These are phyloP conservation scores for Vaccinium myrtillus DNA, from an alignment of 148 eudicot species.

Conservation along the genomic window DNA sequence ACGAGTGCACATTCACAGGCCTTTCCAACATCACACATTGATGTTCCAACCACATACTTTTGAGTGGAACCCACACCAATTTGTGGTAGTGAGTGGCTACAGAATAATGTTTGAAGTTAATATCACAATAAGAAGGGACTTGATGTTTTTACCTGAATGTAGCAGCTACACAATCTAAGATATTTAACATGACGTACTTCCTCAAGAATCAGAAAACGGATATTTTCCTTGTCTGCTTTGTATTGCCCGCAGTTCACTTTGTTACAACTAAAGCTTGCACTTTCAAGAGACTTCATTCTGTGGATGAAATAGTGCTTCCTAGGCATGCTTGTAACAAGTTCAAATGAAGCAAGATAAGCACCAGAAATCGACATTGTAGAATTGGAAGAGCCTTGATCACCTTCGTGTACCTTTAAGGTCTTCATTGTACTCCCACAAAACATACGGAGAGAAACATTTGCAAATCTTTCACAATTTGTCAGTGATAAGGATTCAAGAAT, in stretches of 20 bases:
- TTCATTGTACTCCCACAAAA: background rate
- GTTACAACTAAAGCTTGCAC: constrained; percentile 11
- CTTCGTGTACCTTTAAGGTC: constrained; percentile 5
- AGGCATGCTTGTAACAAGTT: background rate
- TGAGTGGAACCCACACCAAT: too few species aligned
- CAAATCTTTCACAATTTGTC: background rate
- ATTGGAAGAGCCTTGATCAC: background rate
- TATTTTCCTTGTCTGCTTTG: too few species aligned
- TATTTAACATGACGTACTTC: background rate
- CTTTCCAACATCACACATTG: too few species aligned
- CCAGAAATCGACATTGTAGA: background rate
- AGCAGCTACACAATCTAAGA: background rate
- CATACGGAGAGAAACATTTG: background rate
- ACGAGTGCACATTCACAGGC: too few species aligned
- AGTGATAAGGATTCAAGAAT: constrained; percentile 14
- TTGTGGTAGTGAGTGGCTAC: too few species aligned
- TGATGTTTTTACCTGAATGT: background rate
- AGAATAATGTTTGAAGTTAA: too few species aligned
- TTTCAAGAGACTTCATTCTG: background rate
- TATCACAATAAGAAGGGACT: too few species aligned
- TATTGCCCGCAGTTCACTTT: background rate
- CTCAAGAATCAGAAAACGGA: background rate
- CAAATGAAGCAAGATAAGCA: background rate
- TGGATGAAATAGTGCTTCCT: background rate
- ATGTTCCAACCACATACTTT: too few species aligned